Conservation (phyloP, 257 asterid species). For the Catharanthus roseus region DNA sequence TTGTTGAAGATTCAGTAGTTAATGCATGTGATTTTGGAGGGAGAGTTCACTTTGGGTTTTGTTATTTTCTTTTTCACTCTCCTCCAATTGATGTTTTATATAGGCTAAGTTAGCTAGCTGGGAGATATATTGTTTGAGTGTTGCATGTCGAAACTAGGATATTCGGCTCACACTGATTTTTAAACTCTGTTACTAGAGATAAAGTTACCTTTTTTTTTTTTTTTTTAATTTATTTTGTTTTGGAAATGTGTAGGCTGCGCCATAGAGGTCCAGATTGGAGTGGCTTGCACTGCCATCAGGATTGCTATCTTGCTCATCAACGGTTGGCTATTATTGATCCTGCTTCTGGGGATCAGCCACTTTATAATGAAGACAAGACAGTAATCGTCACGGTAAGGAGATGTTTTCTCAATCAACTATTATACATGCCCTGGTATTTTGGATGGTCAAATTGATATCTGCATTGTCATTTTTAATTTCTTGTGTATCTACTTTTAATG, state of each 20-base stretch:
- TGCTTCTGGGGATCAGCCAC: conserved; percentile 94
- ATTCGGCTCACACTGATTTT: too few species aligned
- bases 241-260: conserved; percentile 58
- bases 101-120: background rate
- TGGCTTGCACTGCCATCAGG: conserved; percentile 75
- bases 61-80: background rate
- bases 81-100: background rate
- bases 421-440: background rate
- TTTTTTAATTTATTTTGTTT: conserved; percentile 15
- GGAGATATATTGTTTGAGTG: too few species aligned
- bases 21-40: background rate
- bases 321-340: conserved; percentile 96
- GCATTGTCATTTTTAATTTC: background rate
- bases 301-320: conserved; percentile 91
- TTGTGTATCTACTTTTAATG: background rate
- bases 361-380: conserved; percentile 93
- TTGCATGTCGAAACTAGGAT: background rate
- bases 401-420: background rate
- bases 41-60: background rate
- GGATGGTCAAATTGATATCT: background rate
- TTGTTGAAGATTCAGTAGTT: background rate
- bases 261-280: conserved; percentile 99
- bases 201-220: conserved; percentile 13
- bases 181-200: background rate
- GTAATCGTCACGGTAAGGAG: conserved; percentile 76